Percentiles rank a stretch among this genome's conserved stretches.
Conservation (phyloP, 345 rosid genomes). For the Aurinia saxatilis region DNA sequence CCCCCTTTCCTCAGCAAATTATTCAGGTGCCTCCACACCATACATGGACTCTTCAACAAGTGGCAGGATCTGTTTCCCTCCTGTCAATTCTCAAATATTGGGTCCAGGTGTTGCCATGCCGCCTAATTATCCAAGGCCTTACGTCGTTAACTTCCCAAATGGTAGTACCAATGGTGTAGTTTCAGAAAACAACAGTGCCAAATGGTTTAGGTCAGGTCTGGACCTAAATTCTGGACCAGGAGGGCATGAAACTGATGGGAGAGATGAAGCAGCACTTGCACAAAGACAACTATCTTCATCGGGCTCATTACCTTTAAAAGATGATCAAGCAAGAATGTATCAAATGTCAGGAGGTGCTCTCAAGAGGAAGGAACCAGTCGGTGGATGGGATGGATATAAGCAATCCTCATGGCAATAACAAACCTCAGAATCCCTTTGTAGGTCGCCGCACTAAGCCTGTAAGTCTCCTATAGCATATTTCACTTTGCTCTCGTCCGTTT, state of each 20-base stretch:
- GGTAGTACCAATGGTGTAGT: conserved; percentile 35
- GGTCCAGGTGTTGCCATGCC: conserved; percentile 41
- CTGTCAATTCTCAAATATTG: conserved; percentile 50
- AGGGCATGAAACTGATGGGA: conserved; percentile 55
- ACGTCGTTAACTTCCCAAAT: conserved; percentile 53
- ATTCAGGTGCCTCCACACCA: conserved; percentile 61
- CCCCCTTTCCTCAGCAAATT: conserved; percentile 52
- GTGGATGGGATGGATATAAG: conserved; percentile 85
- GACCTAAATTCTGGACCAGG: conserved; percentile 89
- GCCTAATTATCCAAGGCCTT: conserved; percentile 55
- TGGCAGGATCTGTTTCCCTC: conserved; percentile 57
- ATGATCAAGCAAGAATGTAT: conserved; percentile 71
- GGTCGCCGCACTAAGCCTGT: conserved; percentile 8
- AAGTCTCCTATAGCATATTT: conserved; percentile 1
- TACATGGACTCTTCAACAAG: conserved; percentile 60
- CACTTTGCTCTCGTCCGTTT: not conserved
- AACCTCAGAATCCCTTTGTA: conserved; percentile 9
- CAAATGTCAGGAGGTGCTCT: conserved; percentile 50
- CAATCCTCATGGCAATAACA: conserved; percentile 76
- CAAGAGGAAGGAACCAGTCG: conserved; percentile 88
- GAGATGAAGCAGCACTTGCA: conserved; percentile 46
- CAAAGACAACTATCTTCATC: conserved; percentile 48
- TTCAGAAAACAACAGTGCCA: conserved; percentile 36
- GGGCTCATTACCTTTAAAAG: conserved; percentile 44
- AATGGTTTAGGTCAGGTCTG: conserved; percentile 64